Base-by-base conservation (phyloP, 345 rosid species). In the Clausena lansium region DNA sequence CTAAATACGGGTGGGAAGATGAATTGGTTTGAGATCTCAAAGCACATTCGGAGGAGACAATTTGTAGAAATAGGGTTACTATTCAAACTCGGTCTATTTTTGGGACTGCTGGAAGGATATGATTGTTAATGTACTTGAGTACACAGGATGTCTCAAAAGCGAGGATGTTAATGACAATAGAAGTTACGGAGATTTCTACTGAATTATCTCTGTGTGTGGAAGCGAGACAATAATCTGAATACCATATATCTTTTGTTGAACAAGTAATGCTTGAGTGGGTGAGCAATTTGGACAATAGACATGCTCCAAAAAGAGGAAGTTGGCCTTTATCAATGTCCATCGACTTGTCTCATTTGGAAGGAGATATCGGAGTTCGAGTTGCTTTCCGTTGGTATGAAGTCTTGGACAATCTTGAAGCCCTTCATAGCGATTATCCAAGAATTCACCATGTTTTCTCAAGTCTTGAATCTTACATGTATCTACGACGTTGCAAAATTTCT, bases 81-180 rank as follows among this genome's bases (percentile, higher is more conserved):
- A 11, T 64, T 27, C 87, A 85, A 54, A 80, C 89, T 20, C 79
- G 61, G 70, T 87, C 38, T 71, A 77, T 81, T 84, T 77, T 63
- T 89, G 92, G 92, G 80, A 80, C 39, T 80, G 74, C 13, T 89
- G 90, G 90, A 85, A 76, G 85, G 85, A 84, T 22, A 79, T 50
- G 41, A 62, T 87, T 33, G 35, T 79, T 27, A 65, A 70, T 20
- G 71, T 89, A 59, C 38, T 87, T 13, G 50, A 72, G 58, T 75
- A 54, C 70, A 82, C 74, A 36, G 59, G 50, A 32, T 50, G 30
- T 62, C 65, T 75, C 74, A 77, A 71, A 63, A 70, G 8, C 3
- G 41, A 11, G 28, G 52, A 35, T 59, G 30, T 6, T 27, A 66
- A 13, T 55, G 84, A 75, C 24, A 45, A 52, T 4, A 64, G 67